phyloP scores from a whole-genome alignment of 1,284 basidiomycete species.

The Phellopilus nigrolimitatus region DNA sequence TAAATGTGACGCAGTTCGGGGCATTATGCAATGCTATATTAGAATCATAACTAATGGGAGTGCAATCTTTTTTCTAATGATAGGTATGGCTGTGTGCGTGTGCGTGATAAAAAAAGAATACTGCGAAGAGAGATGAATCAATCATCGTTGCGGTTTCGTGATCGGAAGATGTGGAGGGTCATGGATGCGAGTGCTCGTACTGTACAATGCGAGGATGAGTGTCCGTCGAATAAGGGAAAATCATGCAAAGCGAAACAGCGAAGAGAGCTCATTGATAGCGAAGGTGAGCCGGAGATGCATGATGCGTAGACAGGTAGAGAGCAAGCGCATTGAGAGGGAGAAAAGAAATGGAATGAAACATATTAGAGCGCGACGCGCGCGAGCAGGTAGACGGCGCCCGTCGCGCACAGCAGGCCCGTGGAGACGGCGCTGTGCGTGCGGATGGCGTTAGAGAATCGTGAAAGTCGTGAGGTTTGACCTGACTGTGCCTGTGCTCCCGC shows the following conservation, averaged over 20 bases:
- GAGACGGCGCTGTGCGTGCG: slow-evolving; percentile 4
- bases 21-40: no score
- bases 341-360: neutral
- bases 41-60: no score
- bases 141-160: neutral
- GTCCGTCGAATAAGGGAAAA: neutral
- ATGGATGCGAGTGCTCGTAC: neutral
- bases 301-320: neutral
- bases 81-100: no score
- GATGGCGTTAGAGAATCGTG: neutral
- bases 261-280: slow-evolving; percentile 1
- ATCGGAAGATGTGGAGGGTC: neutral
- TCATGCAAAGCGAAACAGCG: neutral
- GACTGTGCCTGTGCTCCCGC: slow-evolving; percentile 4
- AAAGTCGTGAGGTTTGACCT: neutral
- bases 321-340: neutral
- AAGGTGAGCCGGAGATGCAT: neutral
- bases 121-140: neutral
- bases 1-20: no score
- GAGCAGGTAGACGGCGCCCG: slow-evolving; percentile 9
- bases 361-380: slow-evolving; percentile 7
- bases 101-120: neutral
- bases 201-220: neutral
- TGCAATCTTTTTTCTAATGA: no score
- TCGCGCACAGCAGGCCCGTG: slow-evolving; percentile 16